Conservation (phyloP, 2,329 filamentous ascomycete genomes). For the Fusarium napiforme region DNA sequence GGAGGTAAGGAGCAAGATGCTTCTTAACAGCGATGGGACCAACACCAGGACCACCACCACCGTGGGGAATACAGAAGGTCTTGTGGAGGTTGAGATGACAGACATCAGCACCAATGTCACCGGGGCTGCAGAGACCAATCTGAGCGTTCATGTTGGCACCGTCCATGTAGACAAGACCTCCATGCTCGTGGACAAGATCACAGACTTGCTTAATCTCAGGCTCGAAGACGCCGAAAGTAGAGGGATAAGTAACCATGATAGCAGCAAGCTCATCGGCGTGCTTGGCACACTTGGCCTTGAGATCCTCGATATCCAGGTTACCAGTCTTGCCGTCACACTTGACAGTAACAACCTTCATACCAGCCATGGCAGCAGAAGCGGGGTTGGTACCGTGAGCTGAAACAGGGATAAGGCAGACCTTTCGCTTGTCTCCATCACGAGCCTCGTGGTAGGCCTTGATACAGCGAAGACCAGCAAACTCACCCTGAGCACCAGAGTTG, state of each 20-base stretch:
- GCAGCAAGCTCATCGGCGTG: slow-evolving; percentile 86
- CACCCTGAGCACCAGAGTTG: slow-evolving; percentile 95
- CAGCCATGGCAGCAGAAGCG: slow-evolving; percentile 93
- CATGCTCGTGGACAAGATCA: slow-evolving; percentile 84
- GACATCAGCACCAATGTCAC: slow-evolving; percentile 96
- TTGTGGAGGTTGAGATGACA: slow-evolving; percentile 98
- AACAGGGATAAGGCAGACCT: slow-evolving; percentile 93
- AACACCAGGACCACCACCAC: slow-evolving; percentile 91
- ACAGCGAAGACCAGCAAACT: slow-evolving; percentile 88
- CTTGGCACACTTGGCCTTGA: slow-evolving; percentile 91
- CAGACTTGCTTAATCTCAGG: slow-evolving; percentile 88
- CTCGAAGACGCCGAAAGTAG: slow-evolving; percentile 94
- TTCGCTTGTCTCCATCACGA: slow-evolving; percentile 69
- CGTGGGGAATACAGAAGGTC: slow-evolving; percentile 98
- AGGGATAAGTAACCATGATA: slow-evolving; percentile 97
- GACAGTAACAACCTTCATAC: slow-evolving; percentile 91
- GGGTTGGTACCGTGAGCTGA: slow-evolving; percentile 97
- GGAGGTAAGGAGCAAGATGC: slow-evolving; percentile 79
- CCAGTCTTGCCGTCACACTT: slow-evolving; percentile 90
- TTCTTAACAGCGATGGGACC: slow-evolving; percentile 92
- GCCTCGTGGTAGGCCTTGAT: slow-evolving; percentile 86
- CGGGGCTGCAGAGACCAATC: slow-evolving; percentile 92
- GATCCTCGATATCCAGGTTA: slow-evolving; percentile 87
- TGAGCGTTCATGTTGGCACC: slow-evolving; percentile 99
- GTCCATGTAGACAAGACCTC: slow-evolving; percentile 99